These are phyloP conservation scores for Gentiana straminea DNA, from an alignment of 257 asterid genomes.

Conservation along the genomic window DNA sequence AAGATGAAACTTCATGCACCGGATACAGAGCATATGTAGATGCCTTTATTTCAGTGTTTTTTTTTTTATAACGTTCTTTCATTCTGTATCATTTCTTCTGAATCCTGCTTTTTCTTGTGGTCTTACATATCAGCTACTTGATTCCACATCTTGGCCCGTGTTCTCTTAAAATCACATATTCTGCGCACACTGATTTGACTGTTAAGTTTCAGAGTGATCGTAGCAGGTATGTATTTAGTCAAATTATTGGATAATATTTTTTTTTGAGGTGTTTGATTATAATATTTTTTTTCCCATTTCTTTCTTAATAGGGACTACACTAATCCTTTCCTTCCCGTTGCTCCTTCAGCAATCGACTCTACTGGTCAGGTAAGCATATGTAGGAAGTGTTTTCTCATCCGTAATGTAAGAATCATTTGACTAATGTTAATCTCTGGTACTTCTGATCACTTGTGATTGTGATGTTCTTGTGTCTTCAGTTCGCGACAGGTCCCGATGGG, in stretches of 20 bases:
- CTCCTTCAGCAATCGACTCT: slow-evolving; percentile 92
- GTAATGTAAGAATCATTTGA: too few species aligned
- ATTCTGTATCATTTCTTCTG: slow-evolving; percentile 14
- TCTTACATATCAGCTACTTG: slow-evolving; percentile 47
- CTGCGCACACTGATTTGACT: slow-evolving; percentile 92
- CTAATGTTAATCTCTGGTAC: too few species aligned
- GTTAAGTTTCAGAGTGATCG: slow-evolving; percentile 96
- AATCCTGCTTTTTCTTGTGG: slow-evolving; percentile 5
- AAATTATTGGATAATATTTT: neutral
- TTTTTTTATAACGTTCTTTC: slow-evolving; percentile 12
- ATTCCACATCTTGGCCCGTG: slow-evolving; percentile 91
- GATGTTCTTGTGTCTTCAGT: slow-evolving; percentile 29
- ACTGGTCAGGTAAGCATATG: slow-evolving; percentile 66
- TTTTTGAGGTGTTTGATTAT: neutral
- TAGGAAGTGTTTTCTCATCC: neutral
- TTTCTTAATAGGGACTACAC: slow-evolving; percentile 72
- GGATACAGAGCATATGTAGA: too few species aligned
- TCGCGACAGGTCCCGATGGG: slow-evolving; percentile 75
- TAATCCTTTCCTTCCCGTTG: slow-evolving; percentile 82
- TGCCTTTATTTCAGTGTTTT: neutral
- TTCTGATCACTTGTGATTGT: too few species aligned
- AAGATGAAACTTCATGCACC: too few species aligned
- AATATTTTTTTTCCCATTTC: neutral
- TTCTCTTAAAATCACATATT: slow-evolving; percentile 73
- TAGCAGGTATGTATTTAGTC: slow-evolving; percentile 11